These are phyloP conservation scores for Chlorella variabilis DNA, from an alignment of 163 green algal species.

Conservation along the genomic window DNA sequence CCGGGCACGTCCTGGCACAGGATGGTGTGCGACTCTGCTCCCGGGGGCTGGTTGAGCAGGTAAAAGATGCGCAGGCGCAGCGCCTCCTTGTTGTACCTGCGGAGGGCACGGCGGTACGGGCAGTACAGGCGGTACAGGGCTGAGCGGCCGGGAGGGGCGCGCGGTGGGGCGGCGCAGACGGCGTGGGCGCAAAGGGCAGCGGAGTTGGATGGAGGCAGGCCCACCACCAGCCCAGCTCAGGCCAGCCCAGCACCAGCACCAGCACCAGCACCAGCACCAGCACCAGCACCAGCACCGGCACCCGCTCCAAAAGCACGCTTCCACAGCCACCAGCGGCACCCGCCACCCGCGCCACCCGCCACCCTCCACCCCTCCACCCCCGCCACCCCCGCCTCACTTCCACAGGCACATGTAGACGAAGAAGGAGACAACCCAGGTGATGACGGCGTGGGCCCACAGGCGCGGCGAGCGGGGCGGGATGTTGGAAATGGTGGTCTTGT, in stretches of 20 bases:
- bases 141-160: neutral
- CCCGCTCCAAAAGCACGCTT: too few species aligned
- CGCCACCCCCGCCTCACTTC: constrained; percentile 14
- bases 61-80: constrained; percentile 61
- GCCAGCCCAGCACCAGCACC: too few species aligned
- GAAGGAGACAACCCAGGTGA: constrained; percentile 39
- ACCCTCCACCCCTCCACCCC: too few species aligned
- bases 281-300: too few species aligned
- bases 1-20: constrained; percentile 67
- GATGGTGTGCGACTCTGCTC: constrained; percentile 63
- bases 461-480: neutral
- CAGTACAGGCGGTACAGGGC: too few species aligned
- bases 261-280: too few species aligned
- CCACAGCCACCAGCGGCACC: too few species aligned
- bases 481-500: constrained; percentile 55
- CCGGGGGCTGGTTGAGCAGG: constrained; percentile 58
- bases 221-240: too few species aligned
- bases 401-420: constrained; percentile 16
- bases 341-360: too few species aligned
- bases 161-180: neutral
- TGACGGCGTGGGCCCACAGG: constrained; percentile 46
- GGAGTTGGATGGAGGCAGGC: too few species aligned
- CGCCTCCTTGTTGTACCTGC: constrained; percentile 47
- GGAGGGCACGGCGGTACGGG: neutral
- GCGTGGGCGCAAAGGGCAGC: too few species aligned